A percentile compares a stretch with the other conserved stretches of the same genome.
phyloP scores from a whole-genome alignment of 805 yeast genomes.

The Teunomyces pallodes region DNA sequence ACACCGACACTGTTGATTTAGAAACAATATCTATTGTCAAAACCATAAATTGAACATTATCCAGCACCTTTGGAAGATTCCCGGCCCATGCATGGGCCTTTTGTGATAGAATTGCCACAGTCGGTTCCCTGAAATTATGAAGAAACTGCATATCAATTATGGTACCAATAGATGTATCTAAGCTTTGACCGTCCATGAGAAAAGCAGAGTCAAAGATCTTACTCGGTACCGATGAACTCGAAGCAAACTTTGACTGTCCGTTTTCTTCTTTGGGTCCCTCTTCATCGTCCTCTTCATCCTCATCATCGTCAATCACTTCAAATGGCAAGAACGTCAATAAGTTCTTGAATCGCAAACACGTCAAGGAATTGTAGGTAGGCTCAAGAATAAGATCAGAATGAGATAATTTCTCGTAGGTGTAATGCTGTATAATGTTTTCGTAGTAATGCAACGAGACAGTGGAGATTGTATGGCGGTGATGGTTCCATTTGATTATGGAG shows the following conservation, averaged over 20 bases:
- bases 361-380: conserved; percentile 52
- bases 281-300: conserved; percentile 40
- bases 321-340: conserved; percentile 72
- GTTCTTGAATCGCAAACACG: conserved; percentile 63
- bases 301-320: conserved; percentile 39
- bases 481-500: conserved; percentile 73
- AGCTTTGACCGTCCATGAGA: conserved; percentile 52
- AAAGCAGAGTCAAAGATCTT: conserved; percentile 52
- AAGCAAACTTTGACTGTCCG: not conserved
- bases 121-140: conserved; percentile 76
- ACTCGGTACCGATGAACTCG: conserved; percentile 3
- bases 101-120: conserved; percentile 65
- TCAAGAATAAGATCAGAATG: conserved; percentile 55
- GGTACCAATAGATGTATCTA: conserved; percentile 58
- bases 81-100: conserved; percentile 75
- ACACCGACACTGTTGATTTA: conserved; percentile 62
- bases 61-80: conserved; percentile 55
- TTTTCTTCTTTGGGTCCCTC: conserved; percentile 13
- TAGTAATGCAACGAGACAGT: conserved; percentile 85
- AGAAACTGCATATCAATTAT: conserved; percentile 73
- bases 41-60: conserved; percentile 59
- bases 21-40: conserved; percentile 63
- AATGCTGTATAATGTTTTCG: conserved; percentile 60
- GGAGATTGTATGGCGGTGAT: conserved; percentile 46
- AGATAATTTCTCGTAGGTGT: conserved; percentile 42